A percentile compares a stretch with the other conserved stretches of the same genome.
Conservation (phyloP, 2,329 filamentous ascomycete genomes). For the Salinomyces thailandicus region DNA sequence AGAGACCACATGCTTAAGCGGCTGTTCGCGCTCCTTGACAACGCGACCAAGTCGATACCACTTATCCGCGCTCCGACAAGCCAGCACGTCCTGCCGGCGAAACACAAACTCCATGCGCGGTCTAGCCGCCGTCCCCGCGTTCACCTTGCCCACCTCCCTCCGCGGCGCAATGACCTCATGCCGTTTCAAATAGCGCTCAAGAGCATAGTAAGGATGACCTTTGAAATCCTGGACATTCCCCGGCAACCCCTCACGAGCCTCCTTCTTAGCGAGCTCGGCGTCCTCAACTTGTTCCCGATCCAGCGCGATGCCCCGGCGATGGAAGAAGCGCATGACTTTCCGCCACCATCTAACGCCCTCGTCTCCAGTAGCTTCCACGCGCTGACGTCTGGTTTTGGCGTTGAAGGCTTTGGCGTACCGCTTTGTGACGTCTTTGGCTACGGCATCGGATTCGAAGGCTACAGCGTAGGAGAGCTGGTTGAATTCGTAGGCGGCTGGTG, state of each 20-base stretch:
- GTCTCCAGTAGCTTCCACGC: slow-evolving; percentile 57
- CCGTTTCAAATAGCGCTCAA: slow-evolving; percentile 72
- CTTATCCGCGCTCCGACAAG: slow-evolving; percentile 67
- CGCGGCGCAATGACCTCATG: slow-evolving; percentile 73
- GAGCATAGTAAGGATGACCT: slow-evolving; percentile 43
- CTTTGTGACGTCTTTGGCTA: slow-evolving; percentile 72
- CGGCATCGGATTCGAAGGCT: slow-evolving; percentile 70
- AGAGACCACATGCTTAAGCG: slow-evolving; percentile 56
- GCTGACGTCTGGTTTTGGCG: slow-evolving; percentile 71
- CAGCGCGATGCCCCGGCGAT: slow-evolving; percentile 15
- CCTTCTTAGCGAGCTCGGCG: slow-evolving; percentile 59
- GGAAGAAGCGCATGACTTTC: slow-evolving; percentile 37
- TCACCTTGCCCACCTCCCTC: slow-evolving; percentile 65
- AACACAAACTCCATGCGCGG: slow-evolving; percentile 64
- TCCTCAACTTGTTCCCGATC: slow-evolving; percentile 80
- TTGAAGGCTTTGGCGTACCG: slow-evolving; percentile 83
- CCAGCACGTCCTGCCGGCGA: slow-evolving; percentile 66
- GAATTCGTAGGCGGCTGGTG: slow-evolving; percentile 62
- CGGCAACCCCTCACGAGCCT: slow-evolving; percentile 56
- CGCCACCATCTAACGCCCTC: slow-evolving; percentile 48
- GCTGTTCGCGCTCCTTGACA: slow-evolving; percentile 67
- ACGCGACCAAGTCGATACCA: slow-evolving; percentile 86
- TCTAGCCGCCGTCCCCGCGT: slow-evolving; percentile 49
- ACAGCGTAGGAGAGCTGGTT: slow-evolving; percentile 77
- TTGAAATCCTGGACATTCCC: slow-evolving; percentile 32